These are phyloP conservation scores for Ogataea neopini DNA, from an alignment of 805 yeast genomes.

Conservation along the genomic window DNA sequence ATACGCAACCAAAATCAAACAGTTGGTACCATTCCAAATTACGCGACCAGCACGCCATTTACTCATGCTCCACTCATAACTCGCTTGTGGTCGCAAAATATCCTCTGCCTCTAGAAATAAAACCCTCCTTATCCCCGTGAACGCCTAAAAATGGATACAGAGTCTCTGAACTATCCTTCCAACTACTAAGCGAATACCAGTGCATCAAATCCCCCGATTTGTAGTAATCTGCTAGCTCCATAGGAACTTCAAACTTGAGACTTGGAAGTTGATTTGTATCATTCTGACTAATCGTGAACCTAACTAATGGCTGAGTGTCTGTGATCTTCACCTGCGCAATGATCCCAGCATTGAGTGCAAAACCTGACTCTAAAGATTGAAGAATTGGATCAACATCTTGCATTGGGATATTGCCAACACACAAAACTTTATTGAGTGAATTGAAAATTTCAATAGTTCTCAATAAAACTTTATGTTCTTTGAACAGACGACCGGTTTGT, in stretches of 20 bases:
- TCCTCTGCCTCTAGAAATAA: constrained; percentile 7
- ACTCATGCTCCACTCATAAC: too few relatives aligned
- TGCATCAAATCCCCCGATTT: constrained; percentile 15
- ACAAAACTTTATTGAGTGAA: constrained; percentile 6
- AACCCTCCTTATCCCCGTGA: constrained; percentile 13
- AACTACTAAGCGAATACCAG: constrained; percentile 12
- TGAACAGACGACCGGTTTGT: constrained; percentile 8
- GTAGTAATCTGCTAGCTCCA: constrained; percentile 12
- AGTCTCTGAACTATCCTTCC: background rate
- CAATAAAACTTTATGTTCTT: constrained; percentile 8
- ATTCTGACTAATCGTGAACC: constrained; percentile 11
- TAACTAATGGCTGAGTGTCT: constrained; percentile 13
- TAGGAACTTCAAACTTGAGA: constrained; percentile 15
- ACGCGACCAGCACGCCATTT: too few relatives aligned
- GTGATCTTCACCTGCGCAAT: constrained; percentile 8
- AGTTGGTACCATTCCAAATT: too few relatives aligned
- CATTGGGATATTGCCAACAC: background rate
- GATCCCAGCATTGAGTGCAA: constrained; percentile 13
- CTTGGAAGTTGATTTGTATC: constrained; percentile 15
- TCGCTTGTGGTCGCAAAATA: constrained; percentile 4
- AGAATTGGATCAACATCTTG: constrained; percentile 9
- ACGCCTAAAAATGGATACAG: constrained; percentile 19
- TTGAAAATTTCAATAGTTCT: constrained; percentile 8
- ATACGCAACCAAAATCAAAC: too few relatives aligned
- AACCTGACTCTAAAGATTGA: constrained; percentile 13